These are phyloP conservation scores for Gaeumannomyces tritici DNA, from an alignment of 2,329 filamentous ascomycete genomes.

Conservation along the genomic window DNA sequence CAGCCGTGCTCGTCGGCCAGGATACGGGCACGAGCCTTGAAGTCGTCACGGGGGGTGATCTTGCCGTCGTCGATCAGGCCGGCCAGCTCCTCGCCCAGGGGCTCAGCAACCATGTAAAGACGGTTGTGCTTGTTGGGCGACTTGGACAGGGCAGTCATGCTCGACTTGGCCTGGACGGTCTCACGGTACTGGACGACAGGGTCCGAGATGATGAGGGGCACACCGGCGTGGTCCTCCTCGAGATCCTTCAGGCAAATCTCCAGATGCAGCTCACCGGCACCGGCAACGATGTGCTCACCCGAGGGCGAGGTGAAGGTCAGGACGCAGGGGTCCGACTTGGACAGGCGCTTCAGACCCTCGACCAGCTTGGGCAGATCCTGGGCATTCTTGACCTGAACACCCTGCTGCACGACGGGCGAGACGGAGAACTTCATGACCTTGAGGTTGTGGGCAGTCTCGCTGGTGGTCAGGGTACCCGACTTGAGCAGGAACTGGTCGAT, in stretches of 20 bases:
- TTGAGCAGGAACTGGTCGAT: slow-evolving; percentile 99
- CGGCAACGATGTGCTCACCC: slow-evolving; percentile 97
- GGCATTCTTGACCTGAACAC: slow-evolving; percentile 99
- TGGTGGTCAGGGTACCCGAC: slow-evolving; percentile 98
- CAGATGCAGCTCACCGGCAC: slow-evolving; percentile 98
- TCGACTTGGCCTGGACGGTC: slow-evolving; percentile 75
- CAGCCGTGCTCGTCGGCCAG: slow-evolving; percentile 95
- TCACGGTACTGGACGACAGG: slow-evolving; percentile 98
- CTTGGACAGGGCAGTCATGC: slow-evolving; percentile 96
- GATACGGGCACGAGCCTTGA: slow-evolving; percentile 95
- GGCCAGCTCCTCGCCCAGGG: slow-evolving; percentile 84
- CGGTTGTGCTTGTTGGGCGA: slow-evolving; percentile 99
- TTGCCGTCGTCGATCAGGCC: slow-evolving; percentile 86
- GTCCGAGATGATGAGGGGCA: slow-evolving; percentile 95
- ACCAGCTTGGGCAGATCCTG: slow-evolving; percentile 99
- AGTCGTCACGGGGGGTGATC: slow-evolving; percentile 91
- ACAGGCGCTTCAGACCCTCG: slow-evolving; percentile 99
- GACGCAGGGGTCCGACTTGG: slow-evolving; percentile 99
- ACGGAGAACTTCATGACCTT: slow-evolving; percentile 99
- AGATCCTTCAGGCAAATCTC: slow-evolving; percentile 99
- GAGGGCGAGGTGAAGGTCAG: slow-evolving; percentile 81
- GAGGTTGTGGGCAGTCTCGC: slow-evolving; percentile 96
- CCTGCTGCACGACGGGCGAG: slow-evolving; percentile 95
- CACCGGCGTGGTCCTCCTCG: slow-evolving; percentile 97
- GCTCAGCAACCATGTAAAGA: slow-evolving; percentile 91